Percentiles rank a stretch among this genome's conserved stretches.
Evolutionary conservation across 2,329 filamentous ascomycete species (phyloP).

Genomic region (Bipolaris bicolor): DNA sequence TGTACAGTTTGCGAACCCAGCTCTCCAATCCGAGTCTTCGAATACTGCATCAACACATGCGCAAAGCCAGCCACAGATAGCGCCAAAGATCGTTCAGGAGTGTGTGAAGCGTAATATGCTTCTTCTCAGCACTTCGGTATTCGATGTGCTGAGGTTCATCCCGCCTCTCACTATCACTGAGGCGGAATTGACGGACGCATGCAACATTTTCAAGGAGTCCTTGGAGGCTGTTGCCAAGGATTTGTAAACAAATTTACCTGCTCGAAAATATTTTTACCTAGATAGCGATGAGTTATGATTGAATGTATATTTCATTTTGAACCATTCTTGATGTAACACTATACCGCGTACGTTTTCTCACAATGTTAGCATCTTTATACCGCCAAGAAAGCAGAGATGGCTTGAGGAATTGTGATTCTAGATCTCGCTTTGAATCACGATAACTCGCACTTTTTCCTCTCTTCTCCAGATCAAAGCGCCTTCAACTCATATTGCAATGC

Average conservation of each 20-base stretch:
- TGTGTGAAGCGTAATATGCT: conserved; percentile 40
- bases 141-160: conserved; percentile 39
- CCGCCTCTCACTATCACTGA: conserved; percentile 38
- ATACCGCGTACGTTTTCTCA: no score
- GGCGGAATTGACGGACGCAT: conserved; percentile 33
- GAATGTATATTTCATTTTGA: neutral
- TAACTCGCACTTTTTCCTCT: conserved; percentile 49
- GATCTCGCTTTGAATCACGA: conserved; percentile 39
- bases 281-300: neutral
- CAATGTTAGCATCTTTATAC: conserved; percentile 24
- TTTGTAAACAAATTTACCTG: conserved; percentile 12
- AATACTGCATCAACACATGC: conserved; percentile 26
- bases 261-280: neutral
- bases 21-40: conserved; percentile 26
- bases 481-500: conserved; percentile 55
- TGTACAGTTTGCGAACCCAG: conserved; percentile 32
- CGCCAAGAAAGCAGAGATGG: conserved; percentile 40
- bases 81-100: conserved; percentile 36
- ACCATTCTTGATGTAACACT: neutral
- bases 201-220: conserved; percentile 34
- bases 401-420: conserved; percentile 48
- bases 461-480: conserved; percentile 47
- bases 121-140: conserved; percentile 39
- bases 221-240: conserved; percentile 37
- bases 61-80: conserved; percentile 32